Percentiles rank a stretch among this genome's conserved stretches.
These are phyloP conservation scores for Diplosphaera chodatii DNA, from an alignment of 139 green algal genomes.

Conservation along the genomic window DNA sequence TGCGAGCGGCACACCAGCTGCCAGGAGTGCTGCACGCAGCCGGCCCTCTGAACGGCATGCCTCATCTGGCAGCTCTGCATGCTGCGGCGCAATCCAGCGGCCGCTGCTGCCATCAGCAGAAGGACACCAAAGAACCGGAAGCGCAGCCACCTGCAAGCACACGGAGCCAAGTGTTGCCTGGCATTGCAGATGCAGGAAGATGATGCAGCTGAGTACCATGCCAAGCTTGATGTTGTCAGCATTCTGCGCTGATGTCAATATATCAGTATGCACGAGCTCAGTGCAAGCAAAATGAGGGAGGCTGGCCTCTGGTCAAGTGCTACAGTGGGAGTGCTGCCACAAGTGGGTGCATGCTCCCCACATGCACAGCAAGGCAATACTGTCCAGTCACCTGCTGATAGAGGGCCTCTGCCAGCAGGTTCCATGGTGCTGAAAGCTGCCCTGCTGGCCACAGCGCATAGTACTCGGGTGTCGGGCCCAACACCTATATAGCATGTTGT, in stretches of 20 bases:
- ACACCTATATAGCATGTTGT: not conserved
- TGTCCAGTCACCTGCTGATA: constrained; percentile 13
- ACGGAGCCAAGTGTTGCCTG: too few species aligned
- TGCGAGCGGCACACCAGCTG: not conserved
- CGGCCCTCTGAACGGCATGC: constrained; percentile 9
- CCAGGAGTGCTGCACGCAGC: not conserved
- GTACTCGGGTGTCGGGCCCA: constrained; percentile 29
- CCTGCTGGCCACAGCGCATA: constrained; percentile 28
- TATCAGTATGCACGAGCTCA: too few species aligned
- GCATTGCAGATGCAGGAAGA: too few species aligned
- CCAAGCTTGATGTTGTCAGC: too few species aligned
- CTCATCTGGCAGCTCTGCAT: constrained; percentile 22
- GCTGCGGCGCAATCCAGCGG: constrained; percentile 13
- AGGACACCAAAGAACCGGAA: not conserved
- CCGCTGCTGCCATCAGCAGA: not conserved
- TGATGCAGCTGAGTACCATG: too few species aligned
- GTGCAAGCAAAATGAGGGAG: too few species aligned
- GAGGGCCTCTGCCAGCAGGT: constrained; percentile 2
- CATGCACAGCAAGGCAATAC: too few species aligned
- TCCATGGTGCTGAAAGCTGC: constrained; percentile 21
- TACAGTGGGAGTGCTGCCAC: too few species aligned
- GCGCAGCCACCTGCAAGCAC: not conserved
- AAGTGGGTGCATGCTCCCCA: too few species aligned
- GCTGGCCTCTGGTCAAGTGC: too few species aligned
- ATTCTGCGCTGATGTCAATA: too few species aligned